phyloP scores from a whole-genome alignment of 2,329 filamentous ascomycete genomes.

The Penicillium verrucosum region DNA sequence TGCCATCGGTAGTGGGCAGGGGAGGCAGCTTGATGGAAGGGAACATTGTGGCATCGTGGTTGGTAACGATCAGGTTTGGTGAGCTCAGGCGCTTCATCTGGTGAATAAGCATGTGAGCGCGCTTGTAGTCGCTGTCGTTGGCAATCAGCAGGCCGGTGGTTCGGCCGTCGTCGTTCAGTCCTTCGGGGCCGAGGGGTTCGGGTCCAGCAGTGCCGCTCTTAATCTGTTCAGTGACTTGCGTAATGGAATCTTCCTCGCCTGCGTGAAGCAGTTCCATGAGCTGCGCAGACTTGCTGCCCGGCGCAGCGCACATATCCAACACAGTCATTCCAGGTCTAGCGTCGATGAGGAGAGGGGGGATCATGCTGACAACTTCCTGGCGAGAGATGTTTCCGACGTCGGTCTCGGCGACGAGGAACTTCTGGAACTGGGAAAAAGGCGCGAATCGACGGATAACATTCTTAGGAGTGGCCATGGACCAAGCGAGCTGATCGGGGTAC shows the following conservation, averaged over 20 bases:
- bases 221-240: conserved; percentile 64
- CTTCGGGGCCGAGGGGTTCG: conserved; percentile 48
- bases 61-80: conserved; percentile 93
- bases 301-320: conserved; percentile 92
- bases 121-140: conserved; percentile 95
- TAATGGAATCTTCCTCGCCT: conserved; percentile 84
- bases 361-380: conserved; percentile 98
- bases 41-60: conserved; percentile 95
- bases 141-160: conserved; percentile 89
- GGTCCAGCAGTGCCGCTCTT: conserved; percentile 59
- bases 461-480: conserved; percentile 98
- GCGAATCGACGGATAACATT: conserved; percentile 90
- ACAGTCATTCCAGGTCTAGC: conserved; percentile 88
- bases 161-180: conserved; percentile 70
- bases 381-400: conserved; percentile 95
- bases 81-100: conserved; percentile 97
- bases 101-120: conserved; percentile 94
- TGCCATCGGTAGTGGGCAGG: conserved; percentile 51
- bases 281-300: conserved; percentile 95
- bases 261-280: conserved; percentile 89
- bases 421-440: conserved; percentile 93
- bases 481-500: conserved; percentile 94
- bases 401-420: conserved; percentile 95
- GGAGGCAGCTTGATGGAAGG: conserved; percentile 83
- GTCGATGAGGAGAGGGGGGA: conserved; percentile 90